These are phyloP conservation scores for Cryptococcus floricola DNA, from an alignment of 1,284 basidiomycete species.

Conservation along the genomic window DNA sequence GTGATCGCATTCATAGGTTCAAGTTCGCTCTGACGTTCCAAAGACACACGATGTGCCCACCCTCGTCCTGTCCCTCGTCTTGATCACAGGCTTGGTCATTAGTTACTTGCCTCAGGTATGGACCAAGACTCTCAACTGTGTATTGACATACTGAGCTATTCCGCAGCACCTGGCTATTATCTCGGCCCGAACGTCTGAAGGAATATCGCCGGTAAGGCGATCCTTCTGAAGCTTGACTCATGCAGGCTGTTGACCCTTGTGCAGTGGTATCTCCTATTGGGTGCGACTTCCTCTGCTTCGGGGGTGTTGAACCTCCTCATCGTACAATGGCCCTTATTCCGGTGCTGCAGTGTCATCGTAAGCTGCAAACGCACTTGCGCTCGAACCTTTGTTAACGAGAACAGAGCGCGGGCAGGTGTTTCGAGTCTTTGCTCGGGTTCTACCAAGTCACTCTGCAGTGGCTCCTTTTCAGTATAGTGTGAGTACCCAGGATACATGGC, in stretches of 20 bases:
- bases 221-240: background rate
- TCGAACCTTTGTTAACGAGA: background rate
- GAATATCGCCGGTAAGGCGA: conserved; percentile 64
- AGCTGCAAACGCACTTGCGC: conserved; percentile 35
- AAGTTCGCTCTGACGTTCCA: no score
- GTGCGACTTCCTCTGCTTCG: conserved; percentile 76
- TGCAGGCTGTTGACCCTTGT: conserved; percentile 18
- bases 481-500: conserved; percentile 39
- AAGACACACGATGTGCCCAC: conserved; percentile 65
- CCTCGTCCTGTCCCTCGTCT: conserved; percentile 65
- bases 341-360: conserved; percentile 74
- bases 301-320: conserved; percentile 84
- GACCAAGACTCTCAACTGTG: no score
- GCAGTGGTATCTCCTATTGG: conserved; percentile 81
- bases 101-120: conserved; percentile 83
- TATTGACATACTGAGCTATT: no score
- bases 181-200: conserved; percentile 70
- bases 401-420: conserved; percentile 67
- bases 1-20: no score
- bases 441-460: conserved; percentile 81
- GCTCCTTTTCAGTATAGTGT: conserved; percentile 83
- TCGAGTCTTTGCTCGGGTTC: conserved; percentile 78
- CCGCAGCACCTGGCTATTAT: conserved; percentile 38
- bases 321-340: conserved; percentile 80
- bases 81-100: conserved; percentile 74